Evolutionary conservation across 2,329 filamentous ascomycete genomes (phyloP).

Genomic region (Botryotinia globosa): DNA sequence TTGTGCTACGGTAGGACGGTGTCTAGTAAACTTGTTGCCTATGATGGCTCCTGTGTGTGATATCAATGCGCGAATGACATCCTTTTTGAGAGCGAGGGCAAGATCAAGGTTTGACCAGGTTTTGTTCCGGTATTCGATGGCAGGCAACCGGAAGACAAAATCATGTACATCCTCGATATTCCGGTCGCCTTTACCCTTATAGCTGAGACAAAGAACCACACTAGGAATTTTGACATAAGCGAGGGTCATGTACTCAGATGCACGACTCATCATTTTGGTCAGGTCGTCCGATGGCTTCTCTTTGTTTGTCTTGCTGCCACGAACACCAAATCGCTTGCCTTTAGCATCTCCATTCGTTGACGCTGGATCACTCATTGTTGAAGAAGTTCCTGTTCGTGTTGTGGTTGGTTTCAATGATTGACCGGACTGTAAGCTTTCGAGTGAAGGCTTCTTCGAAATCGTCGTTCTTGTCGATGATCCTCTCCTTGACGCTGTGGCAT

Average conservation of each 20-base stretch:
- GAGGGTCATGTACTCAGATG: slow-evolving; percentile 96
- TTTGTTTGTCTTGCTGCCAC: slow-evolving; percentile 50
- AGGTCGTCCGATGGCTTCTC: slow-evolving; percentile 79
- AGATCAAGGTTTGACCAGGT: slow-evolving; percentile 98
- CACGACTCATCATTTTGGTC: slow-evolving; percentile 92
- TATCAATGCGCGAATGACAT: slow-evolving; percentile 89
- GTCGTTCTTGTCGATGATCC: slow-evolving; percentile 26
- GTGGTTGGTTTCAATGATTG: slow-evolving; percentile 31
- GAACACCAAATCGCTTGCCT: slow-evolving; percentile 53
- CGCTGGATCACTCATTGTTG: slow-evolving; percentile 28
- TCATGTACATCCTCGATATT: slow-evolving; percentile 97
- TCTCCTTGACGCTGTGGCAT: slow-evolving; percentile 27
- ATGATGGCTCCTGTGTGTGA: slow-evolving; percentile 95
- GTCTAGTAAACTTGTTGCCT: slow-evolving; percentile 92
- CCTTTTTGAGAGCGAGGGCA: slow-evolving; percentile 87
- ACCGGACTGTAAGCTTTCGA: slow-evolving; percentile 36
- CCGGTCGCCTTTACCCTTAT: slow-evolving; percentile 92
- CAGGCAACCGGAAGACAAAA: slow-evolving; percentile 93
- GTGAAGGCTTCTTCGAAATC: slow-evolving; percentile 35
- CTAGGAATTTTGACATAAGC: slow-evolving; percentile 93
- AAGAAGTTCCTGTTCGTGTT: slow-evolving; percentile 30
- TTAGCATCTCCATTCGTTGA: slow-evolving; percentile 37
- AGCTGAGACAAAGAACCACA: slow-evolving; percentile 91
- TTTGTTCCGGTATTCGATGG: slow-evolving; percentile 96
- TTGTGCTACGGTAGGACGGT: slow-evolving; percentile 77